phyloP scores from a whole-genome alignment of 805 yeast genomes.

The Yamadazyma philogaea region DNA sequence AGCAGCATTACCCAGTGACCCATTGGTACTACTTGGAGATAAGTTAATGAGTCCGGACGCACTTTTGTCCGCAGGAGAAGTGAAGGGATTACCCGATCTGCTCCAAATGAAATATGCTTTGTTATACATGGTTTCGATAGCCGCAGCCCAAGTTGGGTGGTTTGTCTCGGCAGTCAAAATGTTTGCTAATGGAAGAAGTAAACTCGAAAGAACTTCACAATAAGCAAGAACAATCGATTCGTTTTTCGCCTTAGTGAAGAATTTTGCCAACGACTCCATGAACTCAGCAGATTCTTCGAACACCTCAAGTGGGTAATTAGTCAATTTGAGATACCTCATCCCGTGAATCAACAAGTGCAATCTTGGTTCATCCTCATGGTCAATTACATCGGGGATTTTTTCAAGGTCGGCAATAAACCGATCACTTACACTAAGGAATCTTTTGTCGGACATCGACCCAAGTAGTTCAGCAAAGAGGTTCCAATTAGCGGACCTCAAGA shows the following conservation, averaged over 20 bases:
- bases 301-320: conserved; percentile 80
- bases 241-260: conserved; percentile 64
- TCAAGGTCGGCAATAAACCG: conserved; percentile 91
- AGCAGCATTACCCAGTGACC: not conserved
- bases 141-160: conserved; percentile 92
- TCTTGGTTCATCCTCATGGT: conserved; percentile 47
- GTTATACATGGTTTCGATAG: conserved; percentile 60
- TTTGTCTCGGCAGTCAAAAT: conserved; percentile 89
- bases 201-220: conserved; percentile 74
- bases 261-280: conserved; percentile 79
- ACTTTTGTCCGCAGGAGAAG: conserved; percentile 5
- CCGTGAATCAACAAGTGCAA: conserved; percentile 80
- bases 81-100: conserved; percentile 24
- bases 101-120: conserved; percentile 47
- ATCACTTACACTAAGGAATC: conserved; percentile 87
- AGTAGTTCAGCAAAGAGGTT: conserved; percentile 81
- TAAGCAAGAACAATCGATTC: conserved; percentile 70
- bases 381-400: conserved; percentile 53
- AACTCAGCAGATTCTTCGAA: conserved; percentile 95
- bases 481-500: conserved; percentile 91
- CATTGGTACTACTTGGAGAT: conserved; percentile 11
- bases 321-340: conserved; percentile 78
- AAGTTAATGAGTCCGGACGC: conserved; percentile 10
- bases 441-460: conserved; percentile 84
- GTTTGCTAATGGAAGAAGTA: conserved; percentile 80